phyloP scores from a whole-genome alignment of 495 filamentous ascomycete species.

The Neurospora sp. region DNA sequence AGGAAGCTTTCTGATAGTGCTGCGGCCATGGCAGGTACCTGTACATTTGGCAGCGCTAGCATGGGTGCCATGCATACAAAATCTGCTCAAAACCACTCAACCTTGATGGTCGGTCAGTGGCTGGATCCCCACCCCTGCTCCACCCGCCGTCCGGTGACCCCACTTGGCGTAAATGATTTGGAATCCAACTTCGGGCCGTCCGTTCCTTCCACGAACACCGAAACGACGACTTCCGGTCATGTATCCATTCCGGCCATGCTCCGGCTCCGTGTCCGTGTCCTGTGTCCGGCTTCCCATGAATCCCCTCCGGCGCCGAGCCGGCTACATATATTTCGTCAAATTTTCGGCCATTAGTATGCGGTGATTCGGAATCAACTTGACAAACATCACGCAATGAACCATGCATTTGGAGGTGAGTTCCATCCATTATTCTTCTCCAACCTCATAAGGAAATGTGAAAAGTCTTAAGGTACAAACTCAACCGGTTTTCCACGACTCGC shows the following conservation, averaged over 20 bases:
- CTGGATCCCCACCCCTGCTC: neutral
- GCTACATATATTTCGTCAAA: neutral
- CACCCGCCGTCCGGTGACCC: neutral
- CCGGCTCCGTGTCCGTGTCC: neutral
- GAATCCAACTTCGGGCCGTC: neutral
- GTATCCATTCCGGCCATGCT: neutral
- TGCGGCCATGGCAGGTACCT: slow-evolving; percentile 4
- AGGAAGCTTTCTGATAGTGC: slow-evolving; percentile 2
- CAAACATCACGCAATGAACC: neutral
- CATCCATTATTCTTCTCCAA: neutral
- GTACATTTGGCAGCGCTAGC: slow-evolving; percentile 2
- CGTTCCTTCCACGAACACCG: neutral
- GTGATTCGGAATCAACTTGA: neutral
- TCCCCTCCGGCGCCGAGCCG: neutral
- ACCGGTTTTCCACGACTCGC: neutral
- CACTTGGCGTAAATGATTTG: neutral
- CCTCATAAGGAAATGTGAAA: neutral
- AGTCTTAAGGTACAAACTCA: neutral
- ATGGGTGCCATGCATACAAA: slow-evolving; percentile 6
- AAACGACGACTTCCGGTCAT: neutral
- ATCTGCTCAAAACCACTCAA: slow-evolving; percentile 23
- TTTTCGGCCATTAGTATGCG: neutral
- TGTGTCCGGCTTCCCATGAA: neutral
- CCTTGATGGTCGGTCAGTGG: neutral
- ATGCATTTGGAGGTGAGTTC: neutral